A percentile compares a stretch with the other conserved stretches of the same genome.
Evolutionary conservation across 495 filamentous ascomycete genomes (phyloP).

Genomic region (Hypoxylon subgilvum): DNA sequence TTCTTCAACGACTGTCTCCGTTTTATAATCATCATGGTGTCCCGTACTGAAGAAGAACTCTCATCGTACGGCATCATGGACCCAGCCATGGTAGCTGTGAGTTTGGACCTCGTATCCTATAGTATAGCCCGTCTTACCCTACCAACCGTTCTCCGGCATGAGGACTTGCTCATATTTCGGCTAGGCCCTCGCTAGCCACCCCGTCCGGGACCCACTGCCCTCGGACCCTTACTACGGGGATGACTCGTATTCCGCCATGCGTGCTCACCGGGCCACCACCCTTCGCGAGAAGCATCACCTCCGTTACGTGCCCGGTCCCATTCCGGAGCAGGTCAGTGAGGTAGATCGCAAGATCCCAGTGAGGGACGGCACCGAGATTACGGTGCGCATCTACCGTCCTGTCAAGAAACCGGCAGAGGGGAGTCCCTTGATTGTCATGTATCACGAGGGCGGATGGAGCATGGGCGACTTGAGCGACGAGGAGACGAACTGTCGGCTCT

Average conservation of each 20-base stretch:
- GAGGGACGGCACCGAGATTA: conserved; percentile 49
- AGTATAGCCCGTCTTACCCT: not conserved
- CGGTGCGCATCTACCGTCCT: conserved; percentile 47
- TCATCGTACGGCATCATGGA: conserved; percentile 45
- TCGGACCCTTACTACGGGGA: conserved; percentile 42
- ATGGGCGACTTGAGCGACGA: conserved; percentile 47
- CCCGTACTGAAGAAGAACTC: conserved; percentile 41
- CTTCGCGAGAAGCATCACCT: conserved; percentile 37
- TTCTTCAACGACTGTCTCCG: too few species aligned
- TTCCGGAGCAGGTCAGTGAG: conserved; percentile 35
- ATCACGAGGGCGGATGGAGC: conserved; percentile 54
- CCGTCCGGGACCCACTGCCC: conserved; percentile 21
- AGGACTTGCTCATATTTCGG: conserved; percentile 1
- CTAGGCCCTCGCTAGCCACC: conserved; percentile 18
- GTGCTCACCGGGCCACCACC: conserved; percentile 30
- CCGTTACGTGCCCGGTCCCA: conserved; percentile 31
- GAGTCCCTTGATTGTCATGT: conserved; percentile 51
- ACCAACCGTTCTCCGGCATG: not conserved
- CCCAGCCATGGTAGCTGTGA: conserved; percentile 45
- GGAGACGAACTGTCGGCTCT: conserved; percentile 41
- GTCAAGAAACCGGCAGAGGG: conserved; percentile 31
- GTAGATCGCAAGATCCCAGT: conserved; percentile 46
- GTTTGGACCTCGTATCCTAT: conserved; percentile 3
- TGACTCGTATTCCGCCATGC: conserved; percentile 15
- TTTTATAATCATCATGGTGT: conserved; percentile 29